A percentile compares a stretch with the other conserved stretches of the same genome.
Evolutionary conservation across 2,329 filamentous ascomycete genomes (phyloP).

Genomic region (Exophiala aquamarina): DNA sequence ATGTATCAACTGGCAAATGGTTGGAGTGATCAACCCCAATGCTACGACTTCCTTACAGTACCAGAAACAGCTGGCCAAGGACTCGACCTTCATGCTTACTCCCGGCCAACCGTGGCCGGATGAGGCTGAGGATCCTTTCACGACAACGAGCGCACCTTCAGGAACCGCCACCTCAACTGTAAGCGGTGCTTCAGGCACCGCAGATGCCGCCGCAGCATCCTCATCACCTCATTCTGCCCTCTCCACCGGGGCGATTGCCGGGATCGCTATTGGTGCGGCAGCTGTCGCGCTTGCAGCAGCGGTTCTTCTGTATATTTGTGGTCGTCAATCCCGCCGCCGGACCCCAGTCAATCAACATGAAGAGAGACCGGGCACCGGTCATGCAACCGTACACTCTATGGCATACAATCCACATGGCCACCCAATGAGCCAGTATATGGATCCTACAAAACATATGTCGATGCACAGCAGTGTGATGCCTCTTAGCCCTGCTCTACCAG

Average conservation of each 20-base stretch:
- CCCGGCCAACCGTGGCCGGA: constrained; percentile 26
- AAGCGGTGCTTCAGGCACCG: background rate
- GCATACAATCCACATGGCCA: constrained; percentile 5
- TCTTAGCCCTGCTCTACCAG: constrained; percentile 14
- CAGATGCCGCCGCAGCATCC: background rate
- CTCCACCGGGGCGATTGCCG: constrained; percentile 17
- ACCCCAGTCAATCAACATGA: constrained; percentile 1
- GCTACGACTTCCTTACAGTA: constrained; percentile 20
- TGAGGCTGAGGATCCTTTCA: constrained; percentile 19
- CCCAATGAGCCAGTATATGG: constrained; percentile 11
- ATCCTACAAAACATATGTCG: constrained; percentile 19
- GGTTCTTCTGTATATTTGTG: constrained; percentile 17
- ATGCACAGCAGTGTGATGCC: constrained; percentile 17
- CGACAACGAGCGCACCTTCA: constrained; percentile 6
- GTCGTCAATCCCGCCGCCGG: constrained; percentile 12
- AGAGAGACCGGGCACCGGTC: constrained; percentile 9
- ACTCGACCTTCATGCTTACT: constrained; percentile 22
- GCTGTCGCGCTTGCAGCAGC: constrained; percentile 17
- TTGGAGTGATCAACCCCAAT: constrained; percentile 70
- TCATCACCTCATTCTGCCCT: constrained; percentile 7
- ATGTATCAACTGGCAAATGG: constrained; percentile 67
- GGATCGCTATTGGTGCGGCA: constrained; percentile 19
- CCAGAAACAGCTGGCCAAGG: constrained; percentile 22
- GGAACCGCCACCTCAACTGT: constrained; percentile 1
- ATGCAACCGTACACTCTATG: constrained; percentile 3